Evolutionary conservation across 2,329 filamentous ascomycete species (phyloP).

Genomic region (Ilyonectria sp.): DNA sequence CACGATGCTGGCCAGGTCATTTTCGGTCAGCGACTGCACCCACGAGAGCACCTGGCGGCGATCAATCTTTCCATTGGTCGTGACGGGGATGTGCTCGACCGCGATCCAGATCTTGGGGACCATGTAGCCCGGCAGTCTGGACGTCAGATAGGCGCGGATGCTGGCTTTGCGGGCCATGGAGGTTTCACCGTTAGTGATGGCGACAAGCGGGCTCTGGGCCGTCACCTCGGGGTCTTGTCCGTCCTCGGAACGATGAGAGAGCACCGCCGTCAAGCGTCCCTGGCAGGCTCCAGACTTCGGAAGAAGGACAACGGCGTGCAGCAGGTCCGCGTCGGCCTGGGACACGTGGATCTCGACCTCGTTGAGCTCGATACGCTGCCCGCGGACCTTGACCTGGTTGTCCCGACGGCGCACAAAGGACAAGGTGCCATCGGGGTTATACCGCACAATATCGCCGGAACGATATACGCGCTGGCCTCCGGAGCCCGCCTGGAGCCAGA

Average conservation of each 20-base stretch:
- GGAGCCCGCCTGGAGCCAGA: conserved; percentile 58
- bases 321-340: background rate
- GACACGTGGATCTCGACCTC: conserved; percentile 18
- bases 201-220: background rate
- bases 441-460: conserved; percentile 49
- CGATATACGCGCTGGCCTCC: conserved; percentile 39
- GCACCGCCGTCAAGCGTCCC: conserved; percentile 3
- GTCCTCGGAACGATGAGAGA: background rate
- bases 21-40: background rate
- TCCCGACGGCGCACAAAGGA: conserved; percentile 46
- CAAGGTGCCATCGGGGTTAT: conserved; percentile 47
- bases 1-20: background rate
- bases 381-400: conserved; percentile 48
- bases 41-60: background rate
- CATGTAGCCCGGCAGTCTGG: background rate
- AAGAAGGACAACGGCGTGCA: background rate
- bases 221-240: background rate
- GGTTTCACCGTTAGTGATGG: background rate
- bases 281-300: conserved; percentile 15
- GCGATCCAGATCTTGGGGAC: background rate
- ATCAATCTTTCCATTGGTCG: background rate
- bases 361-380: conserved; percentile 39
- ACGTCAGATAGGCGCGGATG: background rate
- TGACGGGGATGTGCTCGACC: background rate
- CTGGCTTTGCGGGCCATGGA: background rate